These are phyloP conservation scores for Phytophthora nicotianae DNA, from an alignment of 352 stramenopile species.

Conservation along the genomic window DNA sequence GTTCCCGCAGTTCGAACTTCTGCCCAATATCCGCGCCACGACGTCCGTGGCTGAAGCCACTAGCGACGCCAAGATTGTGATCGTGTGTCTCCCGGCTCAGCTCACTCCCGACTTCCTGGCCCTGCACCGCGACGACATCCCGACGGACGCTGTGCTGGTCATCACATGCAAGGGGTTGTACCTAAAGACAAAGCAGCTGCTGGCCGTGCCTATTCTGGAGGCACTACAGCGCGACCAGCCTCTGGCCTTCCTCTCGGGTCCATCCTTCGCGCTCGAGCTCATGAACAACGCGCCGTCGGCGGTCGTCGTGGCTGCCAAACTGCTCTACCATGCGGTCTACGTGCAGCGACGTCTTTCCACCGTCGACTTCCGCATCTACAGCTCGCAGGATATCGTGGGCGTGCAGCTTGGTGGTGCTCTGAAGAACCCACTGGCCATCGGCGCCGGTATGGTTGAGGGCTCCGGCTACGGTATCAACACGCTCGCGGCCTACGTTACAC, in stretches of 20 bases:
- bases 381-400: conserved; percentile 93
- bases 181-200: conserved; percentile 94
- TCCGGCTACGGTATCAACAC: conserved; percentile 96
- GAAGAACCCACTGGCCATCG: conserved; percentile 98
- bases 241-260: conserved; percentile 95
- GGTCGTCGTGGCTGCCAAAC: conserved; percentile 95
- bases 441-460: conserved; percentile 97
- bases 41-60: conserved; percentile 88
- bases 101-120: conserved; percentile 92
- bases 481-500: conserved; percentile 94
- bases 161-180: conserved; percentile 97
- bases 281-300: conserved; percentile 94
- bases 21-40: conserved; percentile 87
- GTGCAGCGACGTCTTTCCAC: conserved; percentile 87
- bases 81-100: conserved; percentile 97
- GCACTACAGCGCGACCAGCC: conserved; percentile 91
- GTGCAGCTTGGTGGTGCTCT: conserved; percentile 96
- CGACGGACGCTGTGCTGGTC: conserved; percentile 90
- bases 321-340: conserved; percentile 88
- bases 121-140: conserved; percentile 88
- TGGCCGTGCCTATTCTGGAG: conserved; percentile 94
- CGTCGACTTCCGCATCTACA: conserved; percentile 95
- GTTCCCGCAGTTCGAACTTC: conserved; percentile 90
- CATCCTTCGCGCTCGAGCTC: conserved; percentile 97
- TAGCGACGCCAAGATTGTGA: conserved; percentile 89